Evolutionary conservation across 495 filamentous ascomycete species (phyloP).

Genomic region (Cetradonia linearis): DNA sequence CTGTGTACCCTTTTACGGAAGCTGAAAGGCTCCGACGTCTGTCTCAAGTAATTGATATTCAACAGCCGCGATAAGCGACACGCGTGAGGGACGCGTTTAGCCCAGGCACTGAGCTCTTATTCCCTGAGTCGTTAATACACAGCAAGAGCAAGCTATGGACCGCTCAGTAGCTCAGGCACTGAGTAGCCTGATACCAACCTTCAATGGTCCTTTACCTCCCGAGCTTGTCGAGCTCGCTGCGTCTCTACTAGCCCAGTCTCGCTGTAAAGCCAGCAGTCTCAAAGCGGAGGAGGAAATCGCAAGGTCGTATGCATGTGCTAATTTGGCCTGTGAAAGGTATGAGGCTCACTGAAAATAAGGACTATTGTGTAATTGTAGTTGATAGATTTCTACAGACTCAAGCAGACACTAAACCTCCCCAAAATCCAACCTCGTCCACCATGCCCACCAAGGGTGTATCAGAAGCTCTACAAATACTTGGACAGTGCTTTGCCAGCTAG

Average conservation of each 20-base stretch:
- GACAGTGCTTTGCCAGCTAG: constrained; percentile 53
- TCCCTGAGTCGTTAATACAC: too few species aligned
- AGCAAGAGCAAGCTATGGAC: constrained; percentile 49
- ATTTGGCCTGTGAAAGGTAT: constrained; percentile 83
- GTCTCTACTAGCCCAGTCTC: constrained; percentile 79
- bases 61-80: neutral
- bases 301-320: constrained; percentile 76
- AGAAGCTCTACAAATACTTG: constrained; percentile 71
- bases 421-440: constrained; percentile 71
- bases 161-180: constrained; percentile 67
- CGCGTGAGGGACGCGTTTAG: neutral
- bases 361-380: neutral
- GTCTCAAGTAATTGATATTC: neutral
- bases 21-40: neutral
- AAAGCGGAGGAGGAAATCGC: constrained; percentile 85
- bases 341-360: neutral
- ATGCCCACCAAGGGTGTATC: constrained; percentile 72
- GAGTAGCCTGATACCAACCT: constrained; percentile 64
- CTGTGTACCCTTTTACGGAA: neutral
- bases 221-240: constrained; percentile 66
- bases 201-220: constrained; percentile 58
- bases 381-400: constrained; percentile 46
- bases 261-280: constrained; percentile 63
- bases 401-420: constrained; percentile 74
- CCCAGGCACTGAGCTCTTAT: too few species aligned